These are phyloP conservation scores for Hygrophorus russula DNA, from an alignment of 768 basidiomycete species.

Conservation along the genomic window DNA sequence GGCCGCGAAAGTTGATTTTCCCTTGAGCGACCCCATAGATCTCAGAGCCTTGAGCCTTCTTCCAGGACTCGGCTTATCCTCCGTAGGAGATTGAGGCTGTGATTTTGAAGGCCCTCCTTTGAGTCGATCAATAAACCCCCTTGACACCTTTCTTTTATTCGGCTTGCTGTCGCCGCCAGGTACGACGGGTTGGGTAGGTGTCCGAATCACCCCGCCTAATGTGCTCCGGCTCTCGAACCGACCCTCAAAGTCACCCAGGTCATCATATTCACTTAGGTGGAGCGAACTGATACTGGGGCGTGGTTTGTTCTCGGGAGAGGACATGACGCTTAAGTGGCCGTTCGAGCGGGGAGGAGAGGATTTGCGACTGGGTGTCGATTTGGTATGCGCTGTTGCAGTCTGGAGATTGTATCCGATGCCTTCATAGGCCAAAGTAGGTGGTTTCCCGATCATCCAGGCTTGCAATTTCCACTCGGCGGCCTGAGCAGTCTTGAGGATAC, in stretches of 20 bases:
- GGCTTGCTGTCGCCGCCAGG: slow-evolving; percentile 24
- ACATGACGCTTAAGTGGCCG: slow-evolving; percentile 19
- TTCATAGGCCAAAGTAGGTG: slow-evolving; percentile 72
- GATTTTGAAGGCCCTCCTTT: slow-evolving; percentile 32
- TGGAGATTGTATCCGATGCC: slow-evolving; percentile 75
- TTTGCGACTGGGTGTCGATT: slow-evolving; percentile 11
- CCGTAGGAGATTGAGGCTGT: slow-evolving; percentile 31
- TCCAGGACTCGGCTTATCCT: slow-evolving; percentile 27
- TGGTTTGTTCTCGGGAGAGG: slow-evolving; percentile 30
- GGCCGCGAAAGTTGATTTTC: slow-evolving; percentile 27
- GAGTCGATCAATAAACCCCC: slow-evolving; percentile 54
- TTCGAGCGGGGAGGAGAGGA: slow-evolving; percentile 18
- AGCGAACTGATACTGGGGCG: slow-evolving; percentile 67
- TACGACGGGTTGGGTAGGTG: slow-evolving; percentile 12
- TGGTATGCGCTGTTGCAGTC: slow-evolving; percentile 10
- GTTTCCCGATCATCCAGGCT: slow-evolving; percentile 95
- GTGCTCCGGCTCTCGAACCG: slow-evolving; percentile 77
- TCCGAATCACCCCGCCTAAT: slow-evolving; percentile 32
- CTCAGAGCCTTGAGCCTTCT: slow-evolving; percentile 64
- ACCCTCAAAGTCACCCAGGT: slow-evolving; percentile 78
- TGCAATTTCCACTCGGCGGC: slow-evolving; percentile 97
- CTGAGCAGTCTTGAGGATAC: slow-evolving; percentile 88
- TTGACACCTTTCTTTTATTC: slow-evolving; percentile 48
- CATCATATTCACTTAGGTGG: slow-evolving; percentile 79
- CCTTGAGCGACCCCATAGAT: slow-evolving; percentile 74